Base-by-base conservation (phyloP, 441 rosid species). In the Jatropha multifida region DNA sequence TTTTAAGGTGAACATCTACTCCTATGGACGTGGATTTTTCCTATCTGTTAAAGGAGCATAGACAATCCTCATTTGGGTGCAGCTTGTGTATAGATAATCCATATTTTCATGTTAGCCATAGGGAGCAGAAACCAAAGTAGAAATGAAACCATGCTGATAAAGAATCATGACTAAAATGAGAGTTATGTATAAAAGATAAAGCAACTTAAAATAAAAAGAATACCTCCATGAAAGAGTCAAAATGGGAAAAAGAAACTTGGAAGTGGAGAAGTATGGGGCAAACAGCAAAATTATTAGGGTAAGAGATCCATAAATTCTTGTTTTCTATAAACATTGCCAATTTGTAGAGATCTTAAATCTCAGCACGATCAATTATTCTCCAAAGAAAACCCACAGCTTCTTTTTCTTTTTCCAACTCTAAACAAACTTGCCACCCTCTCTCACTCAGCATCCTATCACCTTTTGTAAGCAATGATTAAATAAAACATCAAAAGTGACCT, bases 381-480 rank as follows among this genome's bases (percentile, higher is more conserved):
- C 17, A 3, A 27, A 26, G 40, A 61, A 13, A 9, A 8, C 18
- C 13, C 26, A 49, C 17, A 17, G 23, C 54, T 14, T 67, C 18
- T 14, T 42, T 48, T 27, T 11, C 20, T 6, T 27, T 20, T 38
- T 20, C 17, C 20, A 52, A 52, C 13, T 10, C 46, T 55, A 37
- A 20, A 18, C 10, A 32, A 48, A 38, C 59, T 4, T 49, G 13
- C 26, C 17, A 20, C 18, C 76, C 76, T 63, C 76, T 63, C 63
- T 64, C 40, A 40, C 63, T 5, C n/a, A 59, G 44, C 40, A 17
- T 64, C 46, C 12, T 52, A 51, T 18, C 51, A 11, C 37, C 62
- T 64, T 73, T 52, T 73, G 49, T 52, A 49, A 73, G 18, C 14
- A 73, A 13, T 73, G 12, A 64, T 38, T 64, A 38, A 51, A 71